Evolutionary conservation across 331 rosid genomes (phyloP), one percentile per base, ranked within the genome.

Genomic region (Saraca asoca): DNA sequence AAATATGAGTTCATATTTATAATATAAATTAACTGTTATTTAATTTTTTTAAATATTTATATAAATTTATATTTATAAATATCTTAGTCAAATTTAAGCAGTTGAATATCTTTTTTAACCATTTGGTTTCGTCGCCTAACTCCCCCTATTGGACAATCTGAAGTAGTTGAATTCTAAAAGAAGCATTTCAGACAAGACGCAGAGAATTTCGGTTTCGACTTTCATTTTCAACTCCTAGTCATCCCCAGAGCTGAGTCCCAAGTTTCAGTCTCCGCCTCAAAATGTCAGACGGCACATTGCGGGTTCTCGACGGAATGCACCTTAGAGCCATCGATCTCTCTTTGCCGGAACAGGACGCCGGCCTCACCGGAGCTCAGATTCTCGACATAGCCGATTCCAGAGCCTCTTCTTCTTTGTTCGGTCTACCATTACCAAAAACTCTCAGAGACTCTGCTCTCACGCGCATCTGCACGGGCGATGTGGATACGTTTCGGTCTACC

Each of bases 231-330:
- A n/a, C 37, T 8, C 54, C 41, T 1, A 53, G 77, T 68, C 65
- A 33, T 58, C 69, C 16, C 16, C 12, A 29, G 19, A 35, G 60
- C 71, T 19, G 62, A 66, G 41, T 52, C 34, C 66, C 13, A 16
- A 45, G 16, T 3, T 43, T 14, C 19, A 41, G 56, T 64, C 58
- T 19, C 7, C 5, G 3, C 2, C 57, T 54, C 73, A 85, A 82
- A 84, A 93, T 93, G 98, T 76, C 97, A n/a, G 90, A 86, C 80
- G 81, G 66, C 33, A 43, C 75, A 7, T 66, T 90, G 75, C 85
- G 82, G 43, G 64, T 88, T 18, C 78, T 90, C 11, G 98, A 93
- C 80, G 98, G 97, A 62, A 62, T 70, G 35, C 77, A 81, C 29
- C 91, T 93, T 7, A 48, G 73, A 24, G 39, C 62, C 66, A 12